Percentiles rank a stretch among this genome's conserved stretches.
Conservation (phyloP, 768 basidiomycete genomes). For the Favolaschia claudopus region DNA sequence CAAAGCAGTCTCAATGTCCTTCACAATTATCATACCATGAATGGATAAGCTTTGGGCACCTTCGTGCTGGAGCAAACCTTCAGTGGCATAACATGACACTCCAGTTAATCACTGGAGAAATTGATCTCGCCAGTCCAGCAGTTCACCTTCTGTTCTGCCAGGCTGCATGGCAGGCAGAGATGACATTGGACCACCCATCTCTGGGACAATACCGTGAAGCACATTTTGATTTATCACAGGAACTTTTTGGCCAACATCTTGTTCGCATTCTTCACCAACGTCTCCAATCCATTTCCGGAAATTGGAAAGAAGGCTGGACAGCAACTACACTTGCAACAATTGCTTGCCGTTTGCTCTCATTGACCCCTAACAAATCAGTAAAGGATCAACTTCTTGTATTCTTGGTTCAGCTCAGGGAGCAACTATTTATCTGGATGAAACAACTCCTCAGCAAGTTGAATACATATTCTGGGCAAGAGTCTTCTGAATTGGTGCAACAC, state of each 20-base stretch:
- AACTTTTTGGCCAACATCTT: constrained; percentile 45
- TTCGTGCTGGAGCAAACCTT: constrained; percentile 52
- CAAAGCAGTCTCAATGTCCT: constrained; percentile 50
- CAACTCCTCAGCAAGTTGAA: constrained; percentile 32
- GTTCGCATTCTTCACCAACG: constrained; percentile 35
- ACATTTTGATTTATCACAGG: constrained; percentile 46
- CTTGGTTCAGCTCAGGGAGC: constrained; percentile 40
- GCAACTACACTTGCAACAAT: constrained; percentile 26
- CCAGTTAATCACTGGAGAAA: constrained; percentile 45
- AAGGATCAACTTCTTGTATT: constrained; percentile 30
- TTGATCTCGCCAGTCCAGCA: constrained; percentile 48
- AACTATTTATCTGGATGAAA: constrained; percentile 45
- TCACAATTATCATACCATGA: constrained; percentile 52
- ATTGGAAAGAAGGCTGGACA: constrained; percentile 19
- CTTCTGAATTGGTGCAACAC: constrained; percentile 21
- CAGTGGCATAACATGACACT: constrained; percentile 61
- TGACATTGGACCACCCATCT: constrained; percentile 12
- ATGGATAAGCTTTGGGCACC: constrained; percentile 49
- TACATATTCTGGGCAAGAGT: constrained; percentile 27
- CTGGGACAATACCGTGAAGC: constrained; percentile 54
- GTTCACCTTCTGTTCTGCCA: constrained; percentile 54
- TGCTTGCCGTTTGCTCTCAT: constrained; percentile 44
- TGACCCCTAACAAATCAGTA: constrained; percentile 20
- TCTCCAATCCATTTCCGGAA: neutral
- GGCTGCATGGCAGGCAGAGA: constrained; percentile 52